A percentile compares a stretch with the other conserved stretches of the same genome.
These are phyloP conservation scores for Euphorbia celastroides DNA, from an alignment of 441 rosid species.

Conservation along the genomic window DNA sequence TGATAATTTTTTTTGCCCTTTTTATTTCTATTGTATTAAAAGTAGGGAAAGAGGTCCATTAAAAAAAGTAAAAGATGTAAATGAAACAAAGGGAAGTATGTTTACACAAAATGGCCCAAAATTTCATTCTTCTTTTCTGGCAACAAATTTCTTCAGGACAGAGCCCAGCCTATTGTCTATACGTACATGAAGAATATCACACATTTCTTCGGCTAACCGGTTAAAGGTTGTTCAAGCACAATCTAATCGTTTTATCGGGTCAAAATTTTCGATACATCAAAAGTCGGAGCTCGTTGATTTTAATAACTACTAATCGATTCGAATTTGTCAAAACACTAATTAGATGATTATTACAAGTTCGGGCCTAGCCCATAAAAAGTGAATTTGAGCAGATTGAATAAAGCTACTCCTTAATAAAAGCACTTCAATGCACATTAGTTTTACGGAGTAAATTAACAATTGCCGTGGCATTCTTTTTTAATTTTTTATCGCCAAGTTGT, in stretches of 20 bases:
- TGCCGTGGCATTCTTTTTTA: too few species aligned
- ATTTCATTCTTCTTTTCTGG: slow-evolving; percentile 14
- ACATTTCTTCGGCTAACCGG: not conserved
- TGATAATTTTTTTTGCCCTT: slow-evolving; percentile 22
- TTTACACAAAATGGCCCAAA: slow-evolving; percentile 28
- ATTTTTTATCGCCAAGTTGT: too few species aligned
- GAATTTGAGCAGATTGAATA: too few species aligned
- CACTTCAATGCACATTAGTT: too few species aligned
- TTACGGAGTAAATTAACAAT: too few species aligned
- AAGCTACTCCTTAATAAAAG: too few species aligned
- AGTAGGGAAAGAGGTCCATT: slow-evolving; percentile 23
- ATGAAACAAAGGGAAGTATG: slow-evolving; percentile 19
- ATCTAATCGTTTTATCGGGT: not conserved
- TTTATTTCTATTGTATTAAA: slow-evolving; percentile 21
- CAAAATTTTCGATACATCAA: too few species aligned
- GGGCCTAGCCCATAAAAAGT: too few species aligned
- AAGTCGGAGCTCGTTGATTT: too few species aligned
- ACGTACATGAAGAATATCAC: too few species aligned
- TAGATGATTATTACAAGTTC: not conserved
- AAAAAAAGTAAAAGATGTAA: slow-evolving; percentile 14
- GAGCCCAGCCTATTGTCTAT: slow-evolving; percentile 25
- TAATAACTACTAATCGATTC: not conserved
- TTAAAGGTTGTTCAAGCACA: not conserved
- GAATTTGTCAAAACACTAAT: not conserved
- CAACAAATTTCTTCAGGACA: slow-evolving; percentile 17